phyloP scores from a whole-genome alignment of 345 rosid genomes.

The Dipteronia dyeriana region DNA sequence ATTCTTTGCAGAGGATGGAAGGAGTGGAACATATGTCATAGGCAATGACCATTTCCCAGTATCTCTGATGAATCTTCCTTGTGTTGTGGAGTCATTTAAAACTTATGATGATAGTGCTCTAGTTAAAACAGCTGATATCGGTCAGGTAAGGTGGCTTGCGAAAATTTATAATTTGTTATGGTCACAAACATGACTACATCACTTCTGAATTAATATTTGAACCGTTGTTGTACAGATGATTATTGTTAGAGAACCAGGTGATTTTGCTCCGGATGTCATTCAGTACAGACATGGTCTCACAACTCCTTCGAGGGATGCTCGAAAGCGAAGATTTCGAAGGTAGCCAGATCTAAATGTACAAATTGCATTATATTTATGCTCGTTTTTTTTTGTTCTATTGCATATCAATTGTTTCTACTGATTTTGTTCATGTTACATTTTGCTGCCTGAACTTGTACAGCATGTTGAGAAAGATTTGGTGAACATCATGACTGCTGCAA shows the following conservation, averaged over 20 bases:
- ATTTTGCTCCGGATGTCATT: slow-evolving; percentile 69
- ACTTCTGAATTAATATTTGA: neutral
- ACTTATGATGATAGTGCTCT: slow-evolving; percentile 86
- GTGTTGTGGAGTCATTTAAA: slow-evolving; percentile 89
- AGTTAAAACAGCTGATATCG: slow-evolving; percentile 90
- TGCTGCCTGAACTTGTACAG: slow-evolving; percentile 96
- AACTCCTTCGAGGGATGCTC: slow-evolving; percentile 97
- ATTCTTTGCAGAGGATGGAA: slow-evolving; percentile 73
- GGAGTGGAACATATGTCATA: slow-evolving; percentile 76
- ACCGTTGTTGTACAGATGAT: slow-evolving; percentile 59
- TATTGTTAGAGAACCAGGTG: slow-evolving; percentile 87
- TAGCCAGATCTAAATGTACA: slow-evolving; percentile 95
- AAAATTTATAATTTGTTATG: neutral
- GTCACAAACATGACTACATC: neutral
- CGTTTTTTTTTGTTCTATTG: neutral
- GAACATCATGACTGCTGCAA: slow-evolving; percentile 89
- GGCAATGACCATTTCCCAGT: slow-evolving; percentile 75
- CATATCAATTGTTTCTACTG: slow-evolving; percentile 7
- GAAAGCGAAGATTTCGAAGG: slow-evolving; percentile 93
- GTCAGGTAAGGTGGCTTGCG: slow-evolving; percentile 57
- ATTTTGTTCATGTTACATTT: slow-evolving; percentile 25
- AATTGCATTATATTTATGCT: neutral
- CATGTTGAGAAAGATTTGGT: slow-evolving; percentile 85
- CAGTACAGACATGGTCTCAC: slow-evolving; percentile 95
- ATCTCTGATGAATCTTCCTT: slow-evolving; percentile 87